Base-by-base conservation (phyloP, 495 filamentous ascomycete species). In the Penicillium herquei region DNA sequence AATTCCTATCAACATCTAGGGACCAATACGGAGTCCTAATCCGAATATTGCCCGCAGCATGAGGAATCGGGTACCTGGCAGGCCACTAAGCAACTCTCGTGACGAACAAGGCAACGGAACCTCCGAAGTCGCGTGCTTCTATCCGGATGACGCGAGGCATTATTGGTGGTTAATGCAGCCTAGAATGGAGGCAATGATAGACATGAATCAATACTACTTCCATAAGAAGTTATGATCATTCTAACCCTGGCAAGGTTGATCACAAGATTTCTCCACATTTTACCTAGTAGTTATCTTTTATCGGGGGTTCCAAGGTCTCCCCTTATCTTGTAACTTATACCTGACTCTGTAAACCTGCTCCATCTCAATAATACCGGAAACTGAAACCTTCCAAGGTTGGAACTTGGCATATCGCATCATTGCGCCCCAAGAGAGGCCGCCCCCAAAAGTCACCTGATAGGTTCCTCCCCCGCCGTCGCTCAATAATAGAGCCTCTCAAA, bases 51-150 rank as follows among this genome's bases (percentile, higher is more conserved):
- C 34, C 34, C 34, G 34, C 32, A 26, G 21, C 21, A 26, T 26
- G 21, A 26, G 21, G 21, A 40, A 17, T 53, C 65, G 59, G 65
- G 65, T 67, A 65, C 65, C 65, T 65, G 65, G 61, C 63, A 66
- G 55, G 42, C 40, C 47, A 49, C 16, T 44, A 33, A 37, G 34
- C 40, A 51, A 49, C 16, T 11, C 45, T 53, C 35, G 58, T 31
- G 52, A 55, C 44, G 46, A 49, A 52, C 59, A 51, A 67, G 64
- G 64, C 62, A 65, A 58, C 61, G 64, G 39, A 33, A 42, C 45
- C 55, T 64, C 61, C 56, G 52, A 57, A 62, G 66, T 71, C 69
- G 69, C 67, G 69, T 71, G 68, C 68, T 66, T 55, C 14, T 51
- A 48, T 39, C 54, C 56, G 44, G 52, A 33, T 58, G 61, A 62